Evolutionary conservation across 2,329 filamentous ascomycete genomes (phyloP), one percentile per base, ranked within the genome.

Genomic region (Penicillium brevicompactum): DNA sequence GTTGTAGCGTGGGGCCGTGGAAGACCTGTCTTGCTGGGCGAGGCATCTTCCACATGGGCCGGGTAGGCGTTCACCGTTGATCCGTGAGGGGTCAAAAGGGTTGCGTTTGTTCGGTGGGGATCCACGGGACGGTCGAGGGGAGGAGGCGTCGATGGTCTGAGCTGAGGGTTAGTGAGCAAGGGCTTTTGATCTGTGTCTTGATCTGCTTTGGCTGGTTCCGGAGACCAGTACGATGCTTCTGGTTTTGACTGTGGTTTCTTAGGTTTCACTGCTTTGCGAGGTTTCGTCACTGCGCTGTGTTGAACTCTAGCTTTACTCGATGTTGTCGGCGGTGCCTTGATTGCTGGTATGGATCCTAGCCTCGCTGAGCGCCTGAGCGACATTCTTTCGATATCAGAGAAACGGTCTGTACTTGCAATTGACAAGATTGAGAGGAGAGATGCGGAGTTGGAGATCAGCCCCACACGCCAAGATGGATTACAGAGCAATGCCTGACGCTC

Each of bases 1-100:
- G 87, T 90, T n/a, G 88, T 89, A 1, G 82, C 82, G 14, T 70
- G 77, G 3, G 81, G 76, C 50, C 68, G 67, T 60, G 71, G 70
- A 62, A 67, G 72, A 67, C 67, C 72, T 3, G 69, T 68, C 56
- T 74, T 74, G 61, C 67, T 75, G 56, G 73, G 78, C 38, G 76
- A 76, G 42, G 63, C 65, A 51, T 75, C 68, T 55, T 72, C 68
- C 21, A 63, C 45, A 50, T 61, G 60, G 54, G 67, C 66, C 76
- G 84, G 61, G 74, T 80, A 65, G 74, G 82, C 61, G 73, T 84
- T 64, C 68, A 75, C 34, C 60, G 76, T 70, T 71, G 67, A 81
- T 53, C 73, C 75, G 58, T 67, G 77, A 40, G 78, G 75, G 8
- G 77, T 79, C 43, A 80, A 77, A n/a, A 81, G 69, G 11, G 75